Evolutionary conservation across 148 eudicot genomes (phyloP), one percentile per base, ranked within the genome.

Genomic region (Rhododendron griersonianum): DNA sequence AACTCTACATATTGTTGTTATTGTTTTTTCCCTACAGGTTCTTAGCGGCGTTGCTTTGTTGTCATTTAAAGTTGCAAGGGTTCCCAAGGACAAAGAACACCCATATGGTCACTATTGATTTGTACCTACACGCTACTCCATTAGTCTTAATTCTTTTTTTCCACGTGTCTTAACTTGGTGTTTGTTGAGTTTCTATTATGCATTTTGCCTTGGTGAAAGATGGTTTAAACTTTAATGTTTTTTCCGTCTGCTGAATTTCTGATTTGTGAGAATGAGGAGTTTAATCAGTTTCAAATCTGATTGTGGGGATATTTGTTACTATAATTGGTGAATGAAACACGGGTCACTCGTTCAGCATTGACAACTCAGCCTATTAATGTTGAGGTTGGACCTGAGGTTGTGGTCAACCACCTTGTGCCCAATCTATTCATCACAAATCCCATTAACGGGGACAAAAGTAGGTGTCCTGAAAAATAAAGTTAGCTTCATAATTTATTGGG

Each of bases 41-140:
- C 94, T 98, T 84, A 95, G 99, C 82, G 87, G 96, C 8, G 95
- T 94, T 84, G 98, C 98, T 73, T 90, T 98, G 91, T 80, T 93
- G 86, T 98, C 99, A 48, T 98, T 90, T 87, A 94, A 92, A 94
- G 99, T 98, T 91, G 96, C 98, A 44, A 91, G 92, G 91, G 92
- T 90, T 87, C 99, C 99, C 15, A 96, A 96, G 91, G 99, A 97
- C 93, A 98, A 95, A 94, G 99, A 98, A 90, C 99, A 98, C 88
- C 99, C 99, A 90, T 98, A 95, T 93, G 99, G 99, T 98, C 92
- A 87, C 90, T 89, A 90, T 89, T 89, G 86, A 86, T 92, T 87
- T 88, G 90, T 89, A 86, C 88, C 89, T 87, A 86, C 90, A 75
- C 85, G n/a, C 82, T 88, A 74, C 90, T 90, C 87, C 21, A 51